Evolutionary conservation across 2,329 filamentous ascomycete species (phyloP).

Genomic region (Xylariaceae sp.): DNA sequence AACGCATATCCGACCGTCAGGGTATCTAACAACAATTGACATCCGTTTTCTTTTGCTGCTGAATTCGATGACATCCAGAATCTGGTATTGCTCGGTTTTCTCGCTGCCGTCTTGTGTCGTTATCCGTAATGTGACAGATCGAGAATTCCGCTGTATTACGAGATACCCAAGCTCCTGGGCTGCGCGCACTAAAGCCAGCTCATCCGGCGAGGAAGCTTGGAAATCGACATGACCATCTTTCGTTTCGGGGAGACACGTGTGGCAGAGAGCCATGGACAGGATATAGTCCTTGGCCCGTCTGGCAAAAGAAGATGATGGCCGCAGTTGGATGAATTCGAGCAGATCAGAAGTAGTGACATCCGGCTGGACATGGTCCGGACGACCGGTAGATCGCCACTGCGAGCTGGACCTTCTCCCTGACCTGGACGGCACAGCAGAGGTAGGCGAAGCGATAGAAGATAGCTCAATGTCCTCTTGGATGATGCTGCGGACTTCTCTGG

Average conservation of each 20-base stretch:
- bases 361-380: conserved; percentile 37
- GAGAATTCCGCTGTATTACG: conserved; percentile 65
- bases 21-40: conserved; percentile 82
- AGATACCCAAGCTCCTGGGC: conserved; percentile 80
- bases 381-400: conserved; percentile 25
- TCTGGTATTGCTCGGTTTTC: conserved; percentile 60
- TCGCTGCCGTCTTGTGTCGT: conserved; percentile 28
- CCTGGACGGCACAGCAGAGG: conserved; percentile 9
- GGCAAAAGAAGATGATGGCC: conserved; percentile 70
- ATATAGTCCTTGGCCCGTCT: conserved; percentile 76
- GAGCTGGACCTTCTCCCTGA: conserved; percentile 23
- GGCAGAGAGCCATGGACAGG: conserved; percentile 76
- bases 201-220: conserved; percentile 85
- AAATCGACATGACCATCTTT: conserved; percentile 67
- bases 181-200: conserved; percentile 76
- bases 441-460: conserved; percentile 18
- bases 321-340: conserved; percentile 66
- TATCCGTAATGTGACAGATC: conserved; percentile 52
- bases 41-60: conserved; percentile 84
- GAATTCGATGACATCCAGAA: conserved; percentile 85
- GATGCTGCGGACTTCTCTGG: conserved; percentile 16
- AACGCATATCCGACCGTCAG: conserved; percentile 71
- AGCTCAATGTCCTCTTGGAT: conserved; percentile 24
- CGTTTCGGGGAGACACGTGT: conserved; percentile 81
- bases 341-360: conserved; percentile 64